Conservation (phyloP, 371 early-diverging fungal genomes). For the Zychaea mexicana region DNA sequence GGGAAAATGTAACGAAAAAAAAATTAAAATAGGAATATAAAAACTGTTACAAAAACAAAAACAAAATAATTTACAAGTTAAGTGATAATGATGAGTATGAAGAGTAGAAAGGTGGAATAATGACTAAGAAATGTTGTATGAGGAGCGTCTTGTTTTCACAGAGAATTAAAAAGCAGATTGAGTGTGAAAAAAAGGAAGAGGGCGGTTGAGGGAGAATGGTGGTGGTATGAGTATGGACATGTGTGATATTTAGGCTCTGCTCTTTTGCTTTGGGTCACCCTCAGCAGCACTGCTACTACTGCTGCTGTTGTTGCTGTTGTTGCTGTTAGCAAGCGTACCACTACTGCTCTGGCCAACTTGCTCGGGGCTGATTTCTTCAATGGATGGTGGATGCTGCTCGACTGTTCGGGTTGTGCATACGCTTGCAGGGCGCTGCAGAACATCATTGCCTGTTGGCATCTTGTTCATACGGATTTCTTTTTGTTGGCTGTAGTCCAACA, state of each 20-base stretch:
- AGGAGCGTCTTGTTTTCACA: no score
- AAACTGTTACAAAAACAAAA: neutral
- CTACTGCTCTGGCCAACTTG: conserved; percentile 5
- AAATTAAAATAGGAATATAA: neutral
- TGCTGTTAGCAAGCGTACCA: neutral
- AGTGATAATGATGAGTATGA: neutral
- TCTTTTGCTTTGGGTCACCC: conserved; percentile 9
- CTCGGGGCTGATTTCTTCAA: neutral
- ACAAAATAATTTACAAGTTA: neutral
- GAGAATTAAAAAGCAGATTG: no score
- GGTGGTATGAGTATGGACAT: neutral
- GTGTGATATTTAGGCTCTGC: conserved; percentile 3
- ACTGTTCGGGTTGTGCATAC: neutral
- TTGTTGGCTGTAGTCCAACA: conserved; percentile 34
- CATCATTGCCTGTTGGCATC: conserved; percentile 14
- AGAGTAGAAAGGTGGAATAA: neutral
- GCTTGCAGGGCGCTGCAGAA: conserved; percentile 1
- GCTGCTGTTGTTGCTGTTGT: neutral
- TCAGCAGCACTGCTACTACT: conserved; percentile 9
- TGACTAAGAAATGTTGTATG: neutral
- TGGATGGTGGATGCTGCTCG: neutral
- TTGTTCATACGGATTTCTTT: conserved; percentile 25
- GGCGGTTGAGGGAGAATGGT: neutral
- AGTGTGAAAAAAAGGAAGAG: neutral
- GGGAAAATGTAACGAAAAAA: neutral